Evolutionary conservation across 2,329 filamentous ascomycete species (phyloP).

Genomic region (Aspergillus ibericus): DNA sequence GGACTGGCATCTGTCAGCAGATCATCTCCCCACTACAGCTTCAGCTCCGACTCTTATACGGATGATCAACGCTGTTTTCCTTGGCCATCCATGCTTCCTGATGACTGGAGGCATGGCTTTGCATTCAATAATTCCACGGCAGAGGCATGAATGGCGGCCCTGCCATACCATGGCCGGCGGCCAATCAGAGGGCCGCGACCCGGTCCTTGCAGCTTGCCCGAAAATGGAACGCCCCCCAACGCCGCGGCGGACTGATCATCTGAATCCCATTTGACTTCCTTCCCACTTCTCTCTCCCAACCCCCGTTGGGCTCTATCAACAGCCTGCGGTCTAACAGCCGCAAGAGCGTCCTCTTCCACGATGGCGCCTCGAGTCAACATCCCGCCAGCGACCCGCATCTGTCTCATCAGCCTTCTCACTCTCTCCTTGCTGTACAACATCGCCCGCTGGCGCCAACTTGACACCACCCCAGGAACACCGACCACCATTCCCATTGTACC

Average conservation of each 20-base stretch:
- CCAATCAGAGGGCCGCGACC: conserved; percentile 16
- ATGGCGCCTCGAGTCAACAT: conserved; percentile 87
- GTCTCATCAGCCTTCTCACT: conserved; percentile 71
- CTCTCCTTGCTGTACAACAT: conserved; percentile 80
- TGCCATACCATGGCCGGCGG: not conserved
- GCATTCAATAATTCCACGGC: not conserved
- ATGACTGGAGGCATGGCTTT: not conserved
- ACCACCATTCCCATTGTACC: conserved; percentile 66
- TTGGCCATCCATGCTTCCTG: not conserved
- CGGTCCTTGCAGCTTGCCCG: conserved; percentile 5
- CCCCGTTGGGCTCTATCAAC: conserved; percentile 15
- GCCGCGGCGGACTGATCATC: not conserved
- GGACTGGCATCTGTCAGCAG: not conserved
- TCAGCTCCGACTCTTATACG: not conserved
- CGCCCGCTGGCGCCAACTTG: conserved; percentile 62
- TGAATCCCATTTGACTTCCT: conserved; percentile 10
- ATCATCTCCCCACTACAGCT: not conserved
- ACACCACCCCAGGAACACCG: conserved; percentile 53
- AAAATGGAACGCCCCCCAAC: conserved; percentile 1
- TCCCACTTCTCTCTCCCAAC: conserved; percentile 3
- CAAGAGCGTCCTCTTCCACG: conserved; percentile 35
- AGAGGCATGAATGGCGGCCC: not conserved
- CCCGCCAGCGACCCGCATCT: conserved; percentile 81
- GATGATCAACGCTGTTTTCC: not conserved
- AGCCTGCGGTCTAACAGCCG: conserved; percentile 26